phyloP scores from a whole-genome alignment of 176 grass and related monocot species.

The Oryza punctata region DNA sequence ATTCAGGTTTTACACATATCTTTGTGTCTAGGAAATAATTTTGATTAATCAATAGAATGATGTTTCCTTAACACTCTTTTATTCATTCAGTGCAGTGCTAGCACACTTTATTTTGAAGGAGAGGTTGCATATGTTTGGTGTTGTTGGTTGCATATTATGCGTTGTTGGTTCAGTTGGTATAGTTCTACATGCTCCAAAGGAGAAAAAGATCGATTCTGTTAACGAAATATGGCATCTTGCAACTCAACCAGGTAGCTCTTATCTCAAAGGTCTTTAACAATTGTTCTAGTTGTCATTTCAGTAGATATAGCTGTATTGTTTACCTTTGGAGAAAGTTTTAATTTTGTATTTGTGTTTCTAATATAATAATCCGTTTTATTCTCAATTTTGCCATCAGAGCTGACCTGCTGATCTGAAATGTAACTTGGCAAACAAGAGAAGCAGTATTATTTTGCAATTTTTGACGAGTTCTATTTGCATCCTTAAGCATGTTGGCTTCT shows the following conservation, averaged over 20 bases:
- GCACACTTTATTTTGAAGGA: conserved; percentile 84
- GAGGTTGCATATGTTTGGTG: conserved; percentile 87
- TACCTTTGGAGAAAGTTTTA: background rate
- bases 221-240: conserved; percentile 94
- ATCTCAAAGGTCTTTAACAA: background rate
- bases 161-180: conserved; percentile 81
- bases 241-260: conserved; percentile 69
- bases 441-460: background rate
- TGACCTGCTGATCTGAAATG: background rate
- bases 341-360: background rate
- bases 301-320: conserved; percentile 4
- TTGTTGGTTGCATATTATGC: conserved; percentile 80
- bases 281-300: conserved; percentile 10
- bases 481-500: background rate
- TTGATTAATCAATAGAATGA: background rate
- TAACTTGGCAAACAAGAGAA: background rate
- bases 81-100: conserved; percentile 82
- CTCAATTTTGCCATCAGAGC: background rate
- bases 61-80: conserved; percentile 44
- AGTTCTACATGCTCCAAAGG: conserved; percentile 87
- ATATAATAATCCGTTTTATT: background rate
- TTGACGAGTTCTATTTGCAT: background rate
- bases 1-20: conserved; percentile 65
- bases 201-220: conserved; percentile 80
- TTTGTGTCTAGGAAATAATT: background rate